Conservation (phyloP, 163 green algal genomes). For the Prototheca cutis region DNA sequence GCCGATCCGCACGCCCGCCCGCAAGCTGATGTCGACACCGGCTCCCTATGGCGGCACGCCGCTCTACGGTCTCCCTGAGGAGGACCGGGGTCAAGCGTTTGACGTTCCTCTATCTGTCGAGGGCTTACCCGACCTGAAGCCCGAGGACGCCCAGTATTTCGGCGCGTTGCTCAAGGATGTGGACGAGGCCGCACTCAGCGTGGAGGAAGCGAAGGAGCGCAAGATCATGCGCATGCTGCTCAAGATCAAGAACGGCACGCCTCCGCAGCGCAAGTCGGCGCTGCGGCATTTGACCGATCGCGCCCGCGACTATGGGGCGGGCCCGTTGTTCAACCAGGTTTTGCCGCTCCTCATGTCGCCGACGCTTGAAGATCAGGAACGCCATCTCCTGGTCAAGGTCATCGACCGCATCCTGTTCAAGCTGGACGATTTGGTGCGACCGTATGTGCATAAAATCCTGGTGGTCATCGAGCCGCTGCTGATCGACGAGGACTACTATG, state of each 20-base stretch:
- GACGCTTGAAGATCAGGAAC: conserved; percentile 87
- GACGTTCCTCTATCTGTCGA: conserved; percentile 63
- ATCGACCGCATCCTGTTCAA: conserved; percentile 96
- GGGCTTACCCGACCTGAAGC: conserved; percentile 92
- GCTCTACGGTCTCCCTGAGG: conserved; percentile 54
- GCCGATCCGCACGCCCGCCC: conserved; percentile 83
- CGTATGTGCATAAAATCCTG: conserved; percentile 99
- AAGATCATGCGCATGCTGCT: conserved; percentile 99
- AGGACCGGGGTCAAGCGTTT: conserved; percentile 58
- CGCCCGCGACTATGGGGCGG: conserved; percentile 89
- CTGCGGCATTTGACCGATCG: conserved; percentile 96
- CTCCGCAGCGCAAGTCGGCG: conserved; percentile 90
- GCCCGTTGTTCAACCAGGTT: conserved; percentile 96
- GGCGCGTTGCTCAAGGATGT: conserved; percentile 81
- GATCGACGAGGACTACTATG: conserved; percentile 99
- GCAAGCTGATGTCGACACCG: conserved; percentile 93
- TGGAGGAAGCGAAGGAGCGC: conserved; percentile 92
- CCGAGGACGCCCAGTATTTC: conserved; percentile 96
- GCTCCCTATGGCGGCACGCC: conserved; percentile 62
- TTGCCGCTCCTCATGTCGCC: conserved; percentile 95
- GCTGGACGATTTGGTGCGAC: conserved; percentile 95
- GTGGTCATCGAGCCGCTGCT: conserved; percentile 99
- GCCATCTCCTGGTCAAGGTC: conserved; percentile 93
- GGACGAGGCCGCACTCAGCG: conserved; percentile 77
- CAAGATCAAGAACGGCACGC: conserved; percentile 99